Evolutionary conservation across 1,284 basidiomycete genomes (phyloP).

Genomic region (Fomitopsis palustris): DNA sequence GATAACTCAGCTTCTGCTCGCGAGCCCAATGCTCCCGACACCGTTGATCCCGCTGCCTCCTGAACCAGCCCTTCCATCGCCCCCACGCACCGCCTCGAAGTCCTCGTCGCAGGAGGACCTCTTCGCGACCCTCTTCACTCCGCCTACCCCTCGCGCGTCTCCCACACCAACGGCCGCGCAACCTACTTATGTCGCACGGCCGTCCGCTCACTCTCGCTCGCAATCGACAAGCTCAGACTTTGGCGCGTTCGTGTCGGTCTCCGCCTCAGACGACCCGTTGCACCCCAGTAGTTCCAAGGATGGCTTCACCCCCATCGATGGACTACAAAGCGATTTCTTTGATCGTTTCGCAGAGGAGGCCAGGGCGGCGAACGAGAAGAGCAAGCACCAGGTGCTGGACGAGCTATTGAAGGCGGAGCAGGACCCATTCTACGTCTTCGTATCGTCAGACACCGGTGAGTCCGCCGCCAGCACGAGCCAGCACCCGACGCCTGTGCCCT

Average conservation of each 20-base stretch:
- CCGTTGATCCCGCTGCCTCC: slow-evolving; percentile 21
- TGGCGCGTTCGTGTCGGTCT: slow-evolving; percentile 65
- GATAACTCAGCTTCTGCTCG: not conserved
- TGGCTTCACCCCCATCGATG: slow-evolving; percentile 18
- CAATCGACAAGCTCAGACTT: slow-evolving; percentile 50
- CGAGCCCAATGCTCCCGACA: slow-evolving; percentile 1
- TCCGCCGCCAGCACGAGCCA: slow-evolving; percentile 1
- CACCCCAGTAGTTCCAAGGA: slow-evolving; percentile 18
- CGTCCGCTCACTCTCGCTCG: slow-evolving; percentile 15
- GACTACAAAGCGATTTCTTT: slow-evolving; percentile 44
- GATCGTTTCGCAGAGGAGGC: slow-evolving; percentile 54
- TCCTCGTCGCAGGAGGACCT: slow-evolving; percentile 31
- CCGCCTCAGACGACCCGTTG: slow-evolving; percentile 56
- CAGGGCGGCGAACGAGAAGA: slow-evolving; percentile 47
- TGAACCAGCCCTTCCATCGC: not conserved
- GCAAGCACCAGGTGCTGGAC: slow-evolving; percentile 50
- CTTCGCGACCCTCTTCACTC: slow-evolving; percentile 42
- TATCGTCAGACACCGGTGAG: slow-evolving; percentile 7
- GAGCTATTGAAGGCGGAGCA: slow-evolving; percentile 63
- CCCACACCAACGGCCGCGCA: slow-evolving; percentile 21
- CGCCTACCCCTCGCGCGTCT: slow-evolving; percentile 39
- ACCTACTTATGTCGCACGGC: not conserved
- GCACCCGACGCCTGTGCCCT: slow-evolving; percentile 14
- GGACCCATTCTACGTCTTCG: slow-evolving; percentile 58
- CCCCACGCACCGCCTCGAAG: slow-evolving; percentile 12